Percentiles rank a stretch among this genome's conserved stretches.
These are phyloP conservation scores for Sindora glabra DNA, from an alignment of 306 rosid species.

Conservation along the genomic window DNA sequence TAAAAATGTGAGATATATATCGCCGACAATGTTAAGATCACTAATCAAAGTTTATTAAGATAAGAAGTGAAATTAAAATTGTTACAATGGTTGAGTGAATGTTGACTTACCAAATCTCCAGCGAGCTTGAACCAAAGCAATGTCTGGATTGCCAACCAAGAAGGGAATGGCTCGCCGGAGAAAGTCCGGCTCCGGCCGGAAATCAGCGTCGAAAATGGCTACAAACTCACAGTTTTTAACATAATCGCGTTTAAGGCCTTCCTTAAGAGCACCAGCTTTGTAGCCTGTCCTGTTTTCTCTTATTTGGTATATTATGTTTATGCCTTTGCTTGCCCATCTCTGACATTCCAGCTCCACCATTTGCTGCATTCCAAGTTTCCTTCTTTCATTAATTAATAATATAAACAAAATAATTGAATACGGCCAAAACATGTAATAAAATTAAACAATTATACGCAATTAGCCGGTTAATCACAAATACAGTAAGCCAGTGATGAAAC, in stretches of 20 bases:
- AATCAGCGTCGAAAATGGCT: slow-evolving; percentile 91
- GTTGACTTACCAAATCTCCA: slow-evolving; percentile 84
- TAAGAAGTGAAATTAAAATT: no score
- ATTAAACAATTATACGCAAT: no score
- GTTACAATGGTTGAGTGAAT: no score
- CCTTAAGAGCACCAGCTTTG: slow-evolving; percentile 95
- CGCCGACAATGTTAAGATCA: slow-evolving; percentile 57
- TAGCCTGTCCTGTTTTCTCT: slow-evolving; percentile 77
- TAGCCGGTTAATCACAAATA: no score
- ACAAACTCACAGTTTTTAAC: slow-evolving; percentile 91
- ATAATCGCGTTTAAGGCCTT: slow-evolving; percentile 81
- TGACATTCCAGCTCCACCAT: slow-evolving; percentile 90
- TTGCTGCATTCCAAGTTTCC: slow-evolving; percentile 41
- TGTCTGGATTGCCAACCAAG: slow-evolving; percentile 64
- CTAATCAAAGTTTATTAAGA: neutral
- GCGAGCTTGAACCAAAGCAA: slow-evolving; percentile 94
- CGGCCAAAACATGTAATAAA: no score
- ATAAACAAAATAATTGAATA: neutral
- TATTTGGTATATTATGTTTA: slow-evolving; percentile 78
- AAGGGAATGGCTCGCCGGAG: slow-evolving; percentile 86
- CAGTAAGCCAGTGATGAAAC: no score
- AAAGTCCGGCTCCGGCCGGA: slow-evolving; percentile 84
- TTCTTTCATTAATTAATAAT: neutral
- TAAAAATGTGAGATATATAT: no score
- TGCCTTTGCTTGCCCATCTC: slow-evolving; percentile 95